Base-by-base conservation (phyloP, 2,329 filamentous ascomycete genomes). In the Sporothrix dimorphospora region DNA sequence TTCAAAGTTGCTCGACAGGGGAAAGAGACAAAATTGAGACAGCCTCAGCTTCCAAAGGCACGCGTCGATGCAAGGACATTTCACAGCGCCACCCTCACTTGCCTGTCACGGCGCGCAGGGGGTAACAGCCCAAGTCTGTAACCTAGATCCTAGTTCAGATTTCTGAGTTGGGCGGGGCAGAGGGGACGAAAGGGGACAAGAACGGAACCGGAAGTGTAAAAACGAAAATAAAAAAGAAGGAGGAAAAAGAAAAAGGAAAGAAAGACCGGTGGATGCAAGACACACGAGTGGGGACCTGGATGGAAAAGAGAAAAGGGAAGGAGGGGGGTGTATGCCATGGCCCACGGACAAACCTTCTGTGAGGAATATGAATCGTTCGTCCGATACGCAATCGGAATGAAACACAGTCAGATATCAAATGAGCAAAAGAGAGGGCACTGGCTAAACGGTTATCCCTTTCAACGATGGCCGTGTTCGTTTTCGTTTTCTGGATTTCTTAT, bases 131-230 rank as follows among this genome's bases (percentile, higher is more conserved):
- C 27, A 38, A 34, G 9, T 34, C 38, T 51, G 9, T 14, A 67
- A 67, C 45, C 67, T 34, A 59, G 67, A 69, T 69, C 67, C 67
- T 55, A 59, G 67, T 38, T 30, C 27, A 47, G 67, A 69, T 69
- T 42, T 57, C 30, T 34, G 34, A 57, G 34, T 16, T 42, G 24
- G 40, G 38, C 24, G 38, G 51, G 67, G 38, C 34, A n/a, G 21
- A 59, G 40, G 19, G 14, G 24, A n/a, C 38, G 38, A 69, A 69
- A 59, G 12, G 59, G 67, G 67, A 42, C 59, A 69, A 55, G 51
- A 45, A 47, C 51, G 38, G 67, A 42, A 40, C 21, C 30, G 21
- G 8, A 69, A 45, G 51, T 69, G 65, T 40, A 68, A 68, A 68
- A 68, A 53, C 49, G 19, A 34, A 51, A 67, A 51, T 9, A 69